Evolutionary conservation across 129 eudicot species (phyloP).

Genomic region (Lactuca saligna): DNA sequence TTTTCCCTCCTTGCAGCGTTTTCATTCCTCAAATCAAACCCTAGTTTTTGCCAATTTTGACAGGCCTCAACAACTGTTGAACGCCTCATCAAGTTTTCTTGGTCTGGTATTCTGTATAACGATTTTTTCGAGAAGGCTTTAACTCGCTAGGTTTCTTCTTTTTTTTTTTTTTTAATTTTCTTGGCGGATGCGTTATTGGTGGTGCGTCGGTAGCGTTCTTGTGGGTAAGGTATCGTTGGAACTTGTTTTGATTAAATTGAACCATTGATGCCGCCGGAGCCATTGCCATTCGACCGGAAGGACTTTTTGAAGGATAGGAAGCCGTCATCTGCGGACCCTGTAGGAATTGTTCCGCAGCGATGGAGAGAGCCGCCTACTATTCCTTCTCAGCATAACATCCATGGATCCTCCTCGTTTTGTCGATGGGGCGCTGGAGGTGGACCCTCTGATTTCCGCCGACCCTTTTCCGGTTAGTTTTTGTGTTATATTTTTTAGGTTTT

Average conservation of each 20-base stretch:
- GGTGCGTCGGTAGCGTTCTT: slow-evolving; percentile 13
- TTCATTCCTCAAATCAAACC: slow-evolving; percentile 22
- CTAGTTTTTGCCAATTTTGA: slow-evolving; percentile 14
- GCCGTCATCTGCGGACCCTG: slow-evolving; percentile 40
- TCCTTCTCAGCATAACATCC: slow-evolving; percentile 32
- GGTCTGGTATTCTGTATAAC: not conserved
- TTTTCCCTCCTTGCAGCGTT: slow-evolving; percentile 24
- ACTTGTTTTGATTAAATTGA: not conserved
- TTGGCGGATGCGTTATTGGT: slow-evolving; percentile 13
- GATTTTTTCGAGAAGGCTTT: slow-evolving; percentile 1
- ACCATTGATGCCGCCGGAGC: slow-evolving; percentile 90
- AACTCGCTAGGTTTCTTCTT: not conserved
- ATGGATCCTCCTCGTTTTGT: slow-evolving; percentile 18
- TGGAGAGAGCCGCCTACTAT: slow-evolving; percentile 53
- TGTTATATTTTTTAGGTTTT: not conserved
- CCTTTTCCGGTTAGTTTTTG: slow-evolving; percentile 41
- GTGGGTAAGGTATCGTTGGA: slow-evolving; percentile 5
- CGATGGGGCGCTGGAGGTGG: slow-evolving; percentile 23
- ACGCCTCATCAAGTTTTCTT: not conserved
- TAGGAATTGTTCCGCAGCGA: slow-evolving; percentile 28
- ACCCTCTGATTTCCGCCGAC: slow-evolving; percentile 28
- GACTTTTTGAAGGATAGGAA: slow-evolving; percentile 59
- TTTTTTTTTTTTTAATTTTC: too few species aligned
- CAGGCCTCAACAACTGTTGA: slow-evolving; percentile 11
- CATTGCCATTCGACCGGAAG: slow-evolving; percentile 80